A percentile compares a stretch with the other conserved stretches of the same genome.
Conservation (phyloP, 2,329 filamentous ascomycete species). For the Cytospora paraplurivora region DNA sequence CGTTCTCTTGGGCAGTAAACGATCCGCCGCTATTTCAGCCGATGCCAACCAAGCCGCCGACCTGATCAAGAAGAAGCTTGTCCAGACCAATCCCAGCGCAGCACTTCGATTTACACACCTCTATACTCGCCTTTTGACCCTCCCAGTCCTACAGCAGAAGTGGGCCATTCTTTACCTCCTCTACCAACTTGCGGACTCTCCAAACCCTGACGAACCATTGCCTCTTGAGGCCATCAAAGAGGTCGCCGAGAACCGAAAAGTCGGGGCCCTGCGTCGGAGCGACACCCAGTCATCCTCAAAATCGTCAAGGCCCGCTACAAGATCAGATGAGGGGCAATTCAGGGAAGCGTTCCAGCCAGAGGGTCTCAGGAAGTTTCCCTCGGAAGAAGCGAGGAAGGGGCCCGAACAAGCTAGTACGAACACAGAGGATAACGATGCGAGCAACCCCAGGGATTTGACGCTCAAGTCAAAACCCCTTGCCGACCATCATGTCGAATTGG, state of each 20-base stretch:
- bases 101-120: slow-evolving; percentile 87
- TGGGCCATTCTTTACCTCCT: slow-evolving; percentile 95
- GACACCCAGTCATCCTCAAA: slow-evolving; percentile 36
- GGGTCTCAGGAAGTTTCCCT: slow-evolving; percentile 50
- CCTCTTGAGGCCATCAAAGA: slow-evolving; percentile 47
- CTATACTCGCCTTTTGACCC: slow-evolving; percentile 84
- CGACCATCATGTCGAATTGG: slow-evolving; percentile 57
- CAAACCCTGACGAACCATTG: slow-evolving; percentile 55
- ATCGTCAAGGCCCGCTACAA: slow-evolving; percentile 40
- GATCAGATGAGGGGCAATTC: slow-evolving; percentile 51
- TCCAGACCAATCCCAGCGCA: slow-evolving; percentile 75
- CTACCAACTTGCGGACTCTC: slow-evolving; percentile 75
- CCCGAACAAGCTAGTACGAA: slow-evolving; percentile 41
- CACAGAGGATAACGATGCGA: slow-evolving; percentile 35
- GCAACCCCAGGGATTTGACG: slow-evolving; percentile 51
- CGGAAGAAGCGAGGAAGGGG: slow-evolving; percentile 43
- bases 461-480: slow-evolving; percentile 61
- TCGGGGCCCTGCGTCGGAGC: slow-evolving; percentile 22
- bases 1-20: slow-evolving; percentile 18
- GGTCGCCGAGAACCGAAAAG: slow-evolving; percentile 37
- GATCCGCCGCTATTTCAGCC: slow-evolving; percentile 58
- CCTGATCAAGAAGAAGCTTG: slow-evolving; percentile 84
- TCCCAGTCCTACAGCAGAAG: slow-evolving; percentile 92
- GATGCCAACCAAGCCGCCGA: slow-evolving; percentile 92
- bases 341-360: slow-evolving; percentile 58